phyloP scores from a whole-genome alignment of 305 asterid species.

The Solanum chacoense region DNA sequence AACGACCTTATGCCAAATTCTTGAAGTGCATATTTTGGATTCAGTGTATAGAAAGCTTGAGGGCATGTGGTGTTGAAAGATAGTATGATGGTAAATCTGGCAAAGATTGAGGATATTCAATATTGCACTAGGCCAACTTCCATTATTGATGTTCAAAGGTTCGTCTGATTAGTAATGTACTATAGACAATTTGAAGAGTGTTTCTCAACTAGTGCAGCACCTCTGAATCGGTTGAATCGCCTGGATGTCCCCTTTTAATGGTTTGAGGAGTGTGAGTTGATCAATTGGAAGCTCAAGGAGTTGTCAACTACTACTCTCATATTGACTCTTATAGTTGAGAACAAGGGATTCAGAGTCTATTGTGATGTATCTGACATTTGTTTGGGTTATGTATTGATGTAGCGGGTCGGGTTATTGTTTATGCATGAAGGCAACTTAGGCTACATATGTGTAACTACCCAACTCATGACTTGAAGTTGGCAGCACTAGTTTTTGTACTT shows the following conservation, averaged over 20 bases:
- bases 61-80: background rate
- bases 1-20: background rate
- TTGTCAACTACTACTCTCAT: background rate
- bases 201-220: background rate
- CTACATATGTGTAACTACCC: background rate
- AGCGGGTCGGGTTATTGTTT: background rate
- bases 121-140: background rate
- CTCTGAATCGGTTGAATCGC: background rate
- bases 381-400: background rate
- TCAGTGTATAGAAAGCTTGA: background rate
- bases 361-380: background rate
- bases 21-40: background rate
- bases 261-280: background rate
- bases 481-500: background rate
- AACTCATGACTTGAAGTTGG: background rate
- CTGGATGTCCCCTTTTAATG: background rate
- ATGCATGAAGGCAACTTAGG: background rate
- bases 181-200: background rate
- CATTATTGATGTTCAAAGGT: background rate
- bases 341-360: background rate
- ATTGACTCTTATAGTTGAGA: background rate
- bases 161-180: no score
- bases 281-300: background rate
- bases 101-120: no score
- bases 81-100: background rate